phyloP scores from a whole-genome alignment of 768 basidiomycete genomes.

The Leccinum fibrillosum region DNA sequence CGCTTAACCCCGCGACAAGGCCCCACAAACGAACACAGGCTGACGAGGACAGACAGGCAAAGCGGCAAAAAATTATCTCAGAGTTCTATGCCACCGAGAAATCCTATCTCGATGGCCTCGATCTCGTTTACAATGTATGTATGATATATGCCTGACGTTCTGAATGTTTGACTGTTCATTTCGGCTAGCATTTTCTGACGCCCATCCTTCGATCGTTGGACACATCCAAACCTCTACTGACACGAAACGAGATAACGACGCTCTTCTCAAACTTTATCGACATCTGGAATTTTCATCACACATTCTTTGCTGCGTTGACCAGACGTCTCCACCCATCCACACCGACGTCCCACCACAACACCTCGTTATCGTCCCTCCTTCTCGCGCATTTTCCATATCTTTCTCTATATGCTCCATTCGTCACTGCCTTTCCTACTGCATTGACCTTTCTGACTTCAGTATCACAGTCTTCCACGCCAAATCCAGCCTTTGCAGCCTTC shows the following conservation, averaged over 20 bases:
- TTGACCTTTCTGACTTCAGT: slow-evolving; percentile 56
- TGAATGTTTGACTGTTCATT: not conserved
- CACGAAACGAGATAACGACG: slow-evolving; percentile 63
- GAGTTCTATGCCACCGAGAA: slow-evolving; percentile 83
- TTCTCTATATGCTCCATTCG: slow-evolving; percentile 81
- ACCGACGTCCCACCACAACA: slow-evolving; percentile 26
- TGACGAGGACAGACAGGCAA: slow-evolving; percentile 50
- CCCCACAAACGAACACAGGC: slow-evolving; percentile 35
- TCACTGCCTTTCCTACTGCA: slow-evolving; percentile 71
- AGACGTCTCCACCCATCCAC: slow-evolving; percentile 32
- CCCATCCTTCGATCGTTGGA: slow-evolving; percentile 78
- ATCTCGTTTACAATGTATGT: slow-evolving; percentile 75
- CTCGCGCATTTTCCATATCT: slow-evolving; percentile 85
- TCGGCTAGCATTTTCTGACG: slow-evolving; percentile 70
- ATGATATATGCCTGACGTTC: slow-evolving; percentile 8
- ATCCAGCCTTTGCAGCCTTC: slow-evolving; percentile 56
- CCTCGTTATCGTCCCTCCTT: slow-evolving; percentile 56
- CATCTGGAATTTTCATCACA: slow-evolving; percentile 85
- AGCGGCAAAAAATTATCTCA: slow-evolving; percentile 65
- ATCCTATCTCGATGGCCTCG: slow-evolving; percentile 77
- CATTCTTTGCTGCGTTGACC: slow-evolving; percentile 63
- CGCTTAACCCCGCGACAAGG: slow-evolving; percentile 24
- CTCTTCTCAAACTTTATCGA: slow-evolving; percentile 89
- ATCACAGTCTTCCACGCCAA: slow-evolving; percentile 41
- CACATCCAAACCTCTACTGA: slow-evolving; percentile 62